Evolutionary conservation across 208 protist genomes (phyloP), one percentile per base, ranked within the genome.

Genomic region (Wallacemonas rigidus): DNA sequence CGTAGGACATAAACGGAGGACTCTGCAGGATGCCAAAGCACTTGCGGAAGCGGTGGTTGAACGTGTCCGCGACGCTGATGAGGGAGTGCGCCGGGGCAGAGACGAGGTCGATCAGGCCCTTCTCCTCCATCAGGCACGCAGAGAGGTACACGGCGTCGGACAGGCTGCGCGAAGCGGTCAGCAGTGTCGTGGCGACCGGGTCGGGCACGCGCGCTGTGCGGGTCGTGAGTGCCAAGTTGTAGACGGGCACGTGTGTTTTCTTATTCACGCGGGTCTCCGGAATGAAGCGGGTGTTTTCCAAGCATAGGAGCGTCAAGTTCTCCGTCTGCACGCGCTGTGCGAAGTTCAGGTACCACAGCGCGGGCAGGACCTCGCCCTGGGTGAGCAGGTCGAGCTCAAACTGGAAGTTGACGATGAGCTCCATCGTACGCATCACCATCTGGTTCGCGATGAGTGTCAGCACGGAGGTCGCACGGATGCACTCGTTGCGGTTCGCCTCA

Each of bases 271-370:
- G 90, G 35, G 79, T 90, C 72, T 92, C 84, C 0, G 90, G 88
- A 40, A 93, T 87, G 47, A 83, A 85, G 79, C 26, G 58, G 44
- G 73, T 88, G 72, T 71, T 83, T 67, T 83, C 75, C 54, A 91
- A 65, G 65, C 69, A 77, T 41, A 95, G 71, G 17, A 83, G 56
- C n/a, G 74, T 72, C 50, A 91, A 40, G 79, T 95, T 95, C 68
- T 93, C 86, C 47, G 77, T 61, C 79, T 91, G 87, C 3, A 84
- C 82, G 11, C 86, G 79, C 69, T 91, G 81, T 7, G 79, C 78
- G 45, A 90, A 92, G 77, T 87, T 91, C 50, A 89, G 69, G 74
- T 93, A 93, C 90, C 88, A 93, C 60, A 93, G 80, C 39, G 87
- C 86, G 15, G 90, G 84, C 54, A 92, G 62, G 9, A 91, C 55